These are phyloP conservation scores for Aspergillus thermomutatus DNA, from an alignment of 2,329 filamentous ascomycete genomes.

Conservation along the genomic window DNA sequence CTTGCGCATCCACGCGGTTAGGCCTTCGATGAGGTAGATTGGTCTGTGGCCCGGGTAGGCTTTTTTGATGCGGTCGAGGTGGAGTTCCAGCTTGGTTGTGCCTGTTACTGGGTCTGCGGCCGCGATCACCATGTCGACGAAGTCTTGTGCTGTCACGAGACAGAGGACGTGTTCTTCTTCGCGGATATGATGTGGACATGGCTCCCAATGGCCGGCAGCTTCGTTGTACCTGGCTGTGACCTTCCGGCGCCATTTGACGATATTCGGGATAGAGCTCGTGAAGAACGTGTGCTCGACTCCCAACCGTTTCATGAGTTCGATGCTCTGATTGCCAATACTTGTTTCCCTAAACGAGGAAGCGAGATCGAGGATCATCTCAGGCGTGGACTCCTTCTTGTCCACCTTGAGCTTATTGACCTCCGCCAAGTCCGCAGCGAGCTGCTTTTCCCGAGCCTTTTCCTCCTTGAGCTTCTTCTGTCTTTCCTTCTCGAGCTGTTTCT, in stretches of 20 bases:
- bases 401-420: slow-evolving; percentile 71
- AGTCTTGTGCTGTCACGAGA: slow-evolving; percentile 60
- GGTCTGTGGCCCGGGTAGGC: slow-evolving; percentile 53
- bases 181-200: slow-evolving; percentile 47
- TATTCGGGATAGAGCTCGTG: slow-evolving; percentile 41
- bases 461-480: slow-evolving; percentile 47
- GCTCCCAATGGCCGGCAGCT: slow-evolving; percentile 62
- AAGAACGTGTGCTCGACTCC: slow-evolving; percentile 42
- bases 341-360: slow-evolving; percentile 53
- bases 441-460: slow-evolving; percentile 61
- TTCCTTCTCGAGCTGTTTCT: slow-evolving; percentile 57
- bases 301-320: slow-evolving; percentile 42
- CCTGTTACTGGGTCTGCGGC: slow-evolving; percentile 20
- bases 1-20: slow-evolving; percentile 64
- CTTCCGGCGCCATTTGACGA: slow-evolving; percentile 68
- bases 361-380: slow-evolving; percentile 75
- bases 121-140: slow-evolving; percentile 58
- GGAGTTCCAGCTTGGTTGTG: slow-evolving; percentile 52
- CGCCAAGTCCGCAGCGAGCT: slow-evolving; percentile 62
- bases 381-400: slow-evolving; percentile 69
- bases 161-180: slow-evolving; percentile 62
- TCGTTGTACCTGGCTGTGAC: slow-evolving; percentile 62
- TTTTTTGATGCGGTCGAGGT: slow-evolving; percentile 55
- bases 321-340: slow-evolving; percentile 42
- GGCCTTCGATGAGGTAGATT: slow-evolving; percentile 71